Base-by-base conservation (phyloP, 805 yeast species). In the Kluyveromyces wickerhamii region DNA sequence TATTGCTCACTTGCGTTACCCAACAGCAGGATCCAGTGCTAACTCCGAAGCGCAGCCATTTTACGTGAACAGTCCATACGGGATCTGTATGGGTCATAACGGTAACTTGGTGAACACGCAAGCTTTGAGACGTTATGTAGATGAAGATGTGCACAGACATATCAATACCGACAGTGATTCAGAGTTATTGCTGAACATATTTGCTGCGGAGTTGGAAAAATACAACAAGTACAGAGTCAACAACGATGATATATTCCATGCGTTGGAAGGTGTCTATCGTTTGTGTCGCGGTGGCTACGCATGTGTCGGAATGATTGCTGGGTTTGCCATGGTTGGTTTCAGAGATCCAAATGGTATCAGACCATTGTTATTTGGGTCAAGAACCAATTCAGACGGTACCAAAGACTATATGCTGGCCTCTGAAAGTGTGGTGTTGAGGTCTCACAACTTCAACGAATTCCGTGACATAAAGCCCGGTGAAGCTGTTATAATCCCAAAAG, bases 41-140 rank as follows among this genome's bases (percentile, higher is more conserved):
- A 89, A 87, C 42, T 79, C 94, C 38, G 98, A 92, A 64, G 98
- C 98, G 4, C 98, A 92, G 65, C 98, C 98, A 4, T 92, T 92
- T 55, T 92, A 92, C 54, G 98, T 92, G 44, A 92, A 92, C 65
- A 77, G 95, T 28, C 98, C 98, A 2, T 92, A 87, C 53, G 98
- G 98, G 38, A 80, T 92, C 42, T 74, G 83, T 29, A 57, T 92
- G 56, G 75, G 89, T 36, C 98, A 92, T 61, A 89, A 92, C 59
- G 98, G 98, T 53, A 92, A 92, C 60, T 69, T 92, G 51, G 95
- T 89, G 41, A 92, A 92, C 60, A 83, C 92, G 4, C 73, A 67
- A 10, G 82, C 82, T 39, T 70, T 92, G 50, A 72, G 77, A 49
- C 67, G 74, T 48, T 82, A 82, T 55, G 71, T 92, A 65, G 98